These are phyloP conservation scores for Malus sieversii DNA, from an alignment of 306 rosid species.

Conservation along the genomic window DNA sequence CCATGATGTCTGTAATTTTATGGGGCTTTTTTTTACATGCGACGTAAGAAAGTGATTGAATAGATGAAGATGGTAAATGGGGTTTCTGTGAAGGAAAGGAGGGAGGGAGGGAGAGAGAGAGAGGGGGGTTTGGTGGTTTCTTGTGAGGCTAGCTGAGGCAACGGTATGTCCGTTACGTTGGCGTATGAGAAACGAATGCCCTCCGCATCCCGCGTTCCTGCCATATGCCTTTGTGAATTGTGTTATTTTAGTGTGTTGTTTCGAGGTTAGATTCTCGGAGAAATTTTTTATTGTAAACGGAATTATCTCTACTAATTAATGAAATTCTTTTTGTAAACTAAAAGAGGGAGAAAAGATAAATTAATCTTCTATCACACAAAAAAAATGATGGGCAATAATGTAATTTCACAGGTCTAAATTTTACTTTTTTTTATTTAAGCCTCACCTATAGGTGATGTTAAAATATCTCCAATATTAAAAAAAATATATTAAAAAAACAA, in stretches of 20 bases:
- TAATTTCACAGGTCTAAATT: too few species aligned
- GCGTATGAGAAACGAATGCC: slow-evolving; percentile 9
- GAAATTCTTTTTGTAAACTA: too few species aligned
- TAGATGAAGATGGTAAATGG: not conserved
- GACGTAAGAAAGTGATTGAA: not conserved
- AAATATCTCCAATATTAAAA: too few species aligned
- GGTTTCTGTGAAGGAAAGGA: not conserved
- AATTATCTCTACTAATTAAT: too few species aligned
- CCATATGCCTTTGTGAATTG: not conserved
- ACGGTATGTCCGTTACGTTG: slow-evolving; percentile 33
- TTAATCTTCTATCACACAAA: too few species aligned
- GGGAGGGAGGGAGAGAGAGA: not conserved
- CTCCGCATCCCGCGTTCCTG: slow-evolving; percentile 29
- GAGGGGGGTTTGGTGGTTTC: not conserved
- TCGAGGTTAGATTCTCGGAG: too few species aligned
- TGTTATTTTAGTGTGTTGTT: not conserved
- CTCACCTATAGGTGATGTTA: too few species aligned
- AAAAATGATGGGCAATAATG: too few species aligned
- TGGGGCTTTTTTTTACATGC: not conserved
- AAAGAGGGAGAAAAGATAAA: too few species aligned
- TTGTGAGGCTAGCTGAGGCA: slow-evolving; percentile 1
- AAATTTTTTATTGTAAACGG: too few species aligned
- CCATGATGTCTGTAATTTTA: not conserved
- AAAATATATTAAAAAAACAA: too few species aligned
- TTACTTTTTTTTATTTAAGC: too few species aligned